Percentiles rank a stretch among this genome's conserved stretches.
These are phyloP conservation scores for Zymoseptoria crescenta DNA, from an alignment of 2,329 filamentous ascomycete species.

Conservation along the genomic window DNA sequence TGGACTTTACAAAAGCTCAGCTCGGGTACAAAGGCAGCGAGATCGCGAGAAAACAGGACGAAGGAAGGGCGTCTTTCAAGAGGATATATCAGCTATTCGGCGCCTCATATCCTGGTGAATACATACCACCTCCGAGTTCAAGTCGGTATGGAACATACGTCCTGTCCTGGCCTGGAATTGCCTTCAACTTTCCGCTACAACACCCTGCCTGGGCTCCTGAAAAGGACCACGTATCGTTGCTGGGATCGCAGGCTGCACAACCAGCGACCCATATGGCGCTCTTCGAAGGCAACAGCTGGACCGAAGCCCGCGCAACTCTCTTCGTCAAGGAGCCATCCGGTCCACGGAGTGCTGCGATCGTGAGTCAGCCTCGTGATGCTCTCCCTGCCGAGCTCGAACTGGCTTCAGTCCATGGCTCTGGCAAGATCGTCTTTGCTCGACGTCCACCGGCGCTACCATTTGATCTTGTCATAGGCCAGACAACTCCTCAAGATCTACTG, in stretches of 20 bases:
- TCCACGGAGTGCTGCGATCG: constrained; percentile 61
- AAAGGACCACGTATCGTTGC: constrained; percentile 74
- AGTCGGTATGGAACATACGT: constrained; percentile 67
- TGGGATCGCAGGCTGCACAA: constrained; percentile 69
- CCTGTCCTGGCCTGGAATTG: constrained; percentile 87
- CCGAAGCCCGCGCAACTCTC: constrained; percentile 66
- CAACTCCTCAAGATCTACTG: constrained; percentile 83
- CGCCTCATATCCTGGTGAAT: constrained; percentile 90
- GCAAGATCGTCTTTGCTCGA: constrained; percentile 68
- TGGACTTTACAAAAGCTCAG: constrained; percentile 79
- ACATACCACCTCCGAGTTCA: constrained; percentile 54
- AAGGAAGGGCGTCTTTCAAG: constrained; percentile 27
- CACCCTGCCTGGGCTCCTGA: constrained; percentile 65
- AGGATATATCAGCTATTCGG: constrained; percentile 83
- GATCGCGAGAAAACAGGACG: constrained; percentile 57
- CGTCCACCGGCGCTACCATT: constrained; percentile 60
- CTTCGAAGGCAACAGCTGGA: constrained; percentile 86
- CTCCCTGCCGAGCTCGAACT: constrained; percentile 85
- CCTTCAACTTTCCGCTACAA: constrained; percentile 80
- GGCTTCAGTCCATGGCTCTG: constrained; percentile 68
- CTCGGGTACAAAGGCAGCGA: constrained; percentile 77
- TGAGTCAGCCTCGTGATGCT: constrained; percentile 65
- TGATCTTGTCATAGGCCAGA: constrained; percentile 71
- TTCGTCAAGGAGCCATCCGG: constrained; percentile 70
- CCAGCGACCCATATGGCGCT: constrained; percentile 82